phyloP scores from a whole-genome alignment of 164 flowering plant genomes.

The Vitis vinifera region ASM3070453v1 NC_081813.1:5471501-5472000 shows the following conservation, averaged over 20 bases:
- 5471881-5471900: slow-evolving; percentile 95
- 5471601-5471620: too few species aligned
- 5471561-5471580: too few species aligned
- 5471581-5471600: too few species aligned
- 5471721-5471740: neutral
- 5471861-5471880: slow-evolving; percentile 94
- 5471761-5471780: slow-evolving; percentile 98
- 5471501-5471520: too few species aligned
- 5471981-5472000: too few species aligned
- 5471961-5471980: too few species aligned
- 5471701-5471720: neutral
- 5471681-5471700: too few species aligned
- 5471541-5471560: too few species aligned
- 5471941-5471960: neutral
- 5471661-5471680: too few species aligned
- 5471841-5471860: slow-evolving; percentile 64
- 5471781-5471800: slow-evolving; percentile 99
- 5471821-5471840: slow-evolving; percentile 94
- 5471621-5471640: too few species aligned
- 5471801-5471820: slow-evolving; percentile 95
- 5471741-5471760: slow-evolving; percentile 26
- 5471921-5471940: slow-evolving; percentile 87
- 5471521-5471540: too few species aligned
- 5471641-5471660: too few species aligned
- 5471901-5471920: slow-evolving; percentile 97